Base-by-base conservation (phyloP, 441 rosid genomes). In the Jatropha multifida region DNA sequence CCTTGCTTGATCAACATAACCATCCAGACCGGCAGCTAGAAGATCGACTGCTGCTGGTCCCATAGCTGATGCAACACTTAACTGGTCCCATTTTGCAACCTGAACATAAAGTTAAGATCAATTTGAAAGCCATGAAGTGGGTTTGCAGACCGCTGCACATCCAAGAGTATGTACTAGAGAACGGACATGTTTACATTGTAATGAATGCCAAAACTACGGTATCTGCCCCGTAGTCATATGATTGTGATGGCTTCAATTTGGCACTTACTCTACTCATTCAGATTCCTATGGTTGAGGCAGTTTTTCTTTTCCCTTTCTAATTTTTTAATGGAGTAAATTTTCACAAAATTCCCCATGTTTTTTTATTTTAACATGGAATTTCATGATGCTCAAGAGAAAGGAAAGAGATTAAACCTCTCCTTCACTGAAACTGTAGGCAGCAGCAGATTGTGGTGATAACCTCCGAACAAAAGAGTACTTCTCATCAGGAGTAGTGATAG, bases 41-140 rank as follows among this genome's bases (percentile, higher is more conserved):
- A 93, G 98, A 79, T 93, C 97, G 62, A 92, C 95, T 0, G 95
- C 87, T 74, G 99, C 95, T 72, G 96, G 96, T 44, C 95, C 98
- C 97, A 95, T 92, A 3, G 96, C 85, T 71, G 95, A 88, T 79
- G 90, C 93, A 54, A 93, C 87, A 83, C 87, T 85, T 68, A 90
- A 80, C 48, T 93, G 99, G 85, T 93, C 97, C 98, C 97, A 93
- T 72, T 90, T 88, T 4, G 81, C 23, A 60, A 90, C 89, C 98
- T 93, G 86, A 63, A 69, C 65, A 79, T 69, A 41, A 81, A 61
- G 72, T 78, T 54, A 49, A 76, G 18, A 74, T n/a, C 27, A 52
- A 52, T 5, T 14, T 32, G 10, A 11, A 44, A 7, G 13, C 12
- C 7, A 4, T 6, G 40, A 17, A 38, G 23, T 42, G 14, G 42